These are phyloP conservation scores for Cadophora luteo-olivacea DNA, from an alignment of 2,329 filamentous ascomycete species.

Conservation along the genomic window DNA sequence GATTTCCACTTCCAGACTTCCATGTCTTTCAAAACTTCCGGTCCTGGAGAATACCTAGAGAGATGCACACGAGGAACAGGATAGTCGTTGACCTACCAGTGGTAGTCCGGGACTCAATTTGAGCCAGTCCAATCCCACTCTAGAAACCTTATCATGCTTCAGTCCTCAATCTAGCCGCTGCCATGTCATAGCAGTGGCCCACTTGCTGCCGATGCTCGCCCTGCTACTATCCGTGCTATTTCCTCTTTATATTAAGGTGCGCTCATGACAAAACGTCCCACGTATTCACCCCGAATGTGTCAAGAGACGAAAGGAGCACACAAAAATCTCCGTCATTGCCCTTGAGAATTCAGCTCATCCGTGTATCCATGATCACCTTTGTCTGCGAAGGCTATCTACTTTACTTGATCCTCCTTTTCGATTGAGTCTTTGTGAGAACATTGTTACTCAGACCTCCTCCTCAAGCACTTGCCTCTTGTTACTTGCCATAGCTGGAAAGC, in stretches of 20 bases:
- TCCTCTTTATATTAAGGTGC: conserved; percentile 24
- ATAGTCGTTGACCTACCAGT: conserved; percentile 3
- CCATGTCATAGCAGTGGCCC: not conserved
- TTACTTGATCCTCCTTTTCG: conserved; percentile 32
- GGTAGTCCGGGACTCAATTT: not conserved
- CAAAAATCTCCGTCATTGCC: not conserved
- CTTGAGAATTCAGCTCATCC: not conserved
- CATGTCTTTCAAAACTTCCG: not conserved
- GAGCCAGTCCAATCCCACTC: conserved; percentile 8
- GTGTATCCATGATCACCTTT: conserved; percentile 30
- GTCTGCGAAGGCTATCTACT: conserved; percentile 30
- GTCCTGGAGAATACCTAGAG: not conserved
- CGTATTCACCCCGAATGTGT: conserved; percentile 7
- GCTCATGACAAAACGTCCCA: conserved; percentile 17
- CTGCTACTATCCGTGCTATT: conserved; percentile 25
- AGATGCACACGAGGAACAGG: conserved; percentile 9
- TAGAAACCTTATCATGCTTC: conserved; percentile 17
- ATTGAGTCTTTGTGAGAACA: conserved; percentile 14
- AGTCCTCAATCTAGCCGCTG: conserved; percentile 21
- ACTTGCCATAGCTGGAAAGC: conserved; percentile 8
- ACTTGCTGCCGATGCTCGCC: conserved; percentile 11
- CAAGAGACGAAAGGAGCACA: conserved; percentile 10
- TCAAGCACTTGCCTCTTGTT: not conserved
- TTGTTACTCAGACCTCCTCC: not conserved
- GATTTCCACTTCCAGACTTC: not conserved